Percentiles rank a stretch among this genome's conserved stretches.
Evolutionary conservation across 768 basidiomycete genomes (phyloP).

Genomic region (Trametes cubensis): DNA sequence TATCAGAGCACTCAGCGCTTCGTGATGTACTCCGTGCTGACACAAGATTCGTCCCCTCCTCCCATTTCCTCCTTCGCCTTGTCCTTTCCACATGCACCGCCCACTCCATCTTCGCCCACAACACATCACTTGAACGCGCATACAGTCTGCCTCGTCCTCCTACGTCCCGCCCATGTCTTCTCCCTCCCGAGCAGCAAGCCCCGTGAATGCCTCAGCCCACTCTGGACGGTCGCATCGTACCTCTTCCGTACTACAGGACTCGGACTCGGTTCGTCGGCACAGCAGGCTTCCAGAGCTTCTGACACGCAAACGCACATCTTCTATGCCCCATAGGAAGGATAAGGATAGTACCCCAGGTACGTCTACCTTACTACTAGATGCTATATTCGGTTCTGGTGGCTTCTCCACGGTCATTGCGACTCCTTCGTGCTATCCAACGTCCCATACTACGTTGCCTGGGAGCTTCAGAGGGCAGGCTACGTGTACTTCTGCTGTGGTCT

Average conservation of each 20-base stretch:
- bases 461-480: not conserved
- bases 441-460: not conserved
- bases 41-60: constrained; percentile 20
- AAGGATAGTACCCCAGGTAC: constrained; percentile 14
- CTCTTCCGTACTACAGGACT: constrained; percentile 14
- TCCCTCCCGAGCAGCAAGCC: constrained; percentile 7
- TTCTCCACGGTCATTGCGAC: too few species aligned
- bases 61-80: constrained; percentile 7
- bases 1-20: constrained; percentile 25
- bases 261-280: constrained; percentile 13
- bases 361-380: not conserved
- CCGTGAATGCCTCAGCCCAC: constrained; percentile 11
- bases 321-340: constrained; percentile 19
- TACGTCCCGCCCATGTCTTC: constrained; percentile 15
- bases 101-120: constrained; percentile 4
- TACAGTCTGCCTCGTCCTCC: constrained; percentile 19
- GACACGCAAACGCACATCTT: constrained; percentile 25
- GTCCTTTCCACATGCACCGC: constrained; percentile 8
- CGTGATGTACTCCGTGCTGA: constrained; percentile 26
- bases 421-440: not conserved
- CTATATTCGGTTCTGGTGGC: not conserved
- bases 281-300: constrained; percentile 26
- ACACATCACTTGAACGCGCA: not conserved
- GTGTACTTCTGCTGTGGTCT: too few species aligned
- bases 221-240: constrained; percentile 11